These are phyloP conservation scores for Aspergillus udagawae DNA, from an alignment of 2,329 filamentous ascomycete species.

Conservation along the genomic window DNA sequence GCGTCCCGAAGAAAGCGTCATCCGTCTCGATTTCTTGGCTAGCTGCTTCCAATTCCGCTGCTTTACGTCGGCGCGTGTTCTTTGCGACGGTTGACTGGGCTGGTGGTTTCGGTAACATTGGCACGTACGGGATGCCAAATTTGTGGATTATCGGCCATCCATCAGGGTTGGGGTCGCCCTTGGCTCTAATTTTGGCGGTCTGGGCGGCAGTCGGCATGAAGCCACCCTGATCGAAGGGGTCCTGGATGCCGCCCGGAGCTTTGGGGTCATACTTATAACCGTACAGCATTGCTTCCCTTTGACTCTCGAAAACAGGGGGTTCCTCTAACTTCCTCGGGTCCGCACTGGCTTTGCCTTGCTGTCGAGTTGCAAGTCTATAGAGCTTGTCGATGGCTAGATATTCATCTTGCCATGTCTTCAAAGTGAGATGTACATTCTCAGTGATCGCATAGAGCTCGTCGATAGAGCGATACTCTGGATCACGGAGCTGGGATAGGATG, in stretches of 20 bases:
- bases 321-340: slow-evolving; percentile 51
- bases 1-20: slow-evolving; percentile 23
- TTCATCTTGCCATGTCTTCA: slow-evolving; percentile 57
- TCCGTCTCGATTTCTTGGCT: slow-evolving; percentile 24
- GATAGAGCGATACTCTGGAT: slow-evolving; percentile 41
- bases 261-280: slow-evolving; percentile 56
- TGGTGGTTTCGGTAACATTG: slow-evolving; percentile 33
- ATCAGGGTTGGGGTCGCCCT: slow-evolving; percentile 38
- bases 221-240: slow-evolving; percentile 53
- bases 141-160: slow-evolving; percentile 37
- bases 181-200: slow-evolving; percentile 36
- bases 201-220: slow-evolving; percentile 44
- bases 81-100: slow-evolving; percentile 24
- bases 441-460: slow-evolving; percentile 55
- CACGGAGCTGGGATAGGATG: slow-evolving; percentile 32
- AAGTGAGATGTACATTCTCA: slow-evolving; percentile 49
- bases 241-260: slow-evolving; percentile 46
- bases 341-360: slow-evolving; percentile 47
- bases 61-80: slow-evolving; percentile 35
- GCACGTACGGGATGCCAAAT: slow-evolving; percentile 34
- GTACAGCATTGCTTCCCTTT: slow-evolving; percentile 59
- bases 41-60: slow-evolving; percentile 31
- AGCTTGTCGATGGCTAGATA: slow-evolving; percentile 50
- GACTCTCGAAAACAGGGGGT: slow-evolving; percentile 52
- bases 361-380: slow-evolving; percentile 46